phyloP scores from a whole-genome alignment of 208 protist genomes.

The Leishmania gerbilli region DNA sequence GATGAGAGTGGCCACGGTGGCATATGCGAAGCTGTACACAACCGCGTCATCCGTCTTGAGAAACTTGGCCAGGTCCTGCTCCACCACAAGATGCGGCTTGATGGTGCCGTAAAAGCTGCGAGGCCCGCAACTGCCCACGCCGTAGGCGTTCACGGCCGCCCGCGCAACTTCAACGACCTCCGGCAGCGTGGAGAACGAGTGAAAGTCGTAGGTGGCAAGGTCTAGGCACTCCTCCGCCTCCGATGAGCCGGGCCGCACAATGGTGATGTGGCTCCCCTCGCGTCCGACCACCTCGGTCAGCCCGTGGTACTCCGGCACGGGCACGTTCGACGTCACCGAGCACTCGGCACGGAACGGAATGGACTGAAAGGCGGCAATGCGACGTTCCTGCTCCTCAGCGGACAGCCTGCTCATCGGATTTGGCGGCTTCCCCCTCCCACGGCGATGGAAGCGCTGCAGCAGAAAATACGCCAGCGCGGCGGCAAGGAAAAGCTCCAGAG shows the following conservation, averaged over 20 bases:
- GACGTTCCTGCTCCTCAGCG: slow-evolving; percentile 78
- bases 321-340: slow-evolving; percentile 44
- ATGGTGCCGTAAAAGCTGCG: slow-evolving; percentile 98
- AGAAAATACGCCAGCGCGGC: slow-evolving; percentile 49
- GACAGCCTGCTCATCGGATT: slow-evolving; percentile 54
- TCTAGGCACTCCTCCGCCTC: slow-evolving; percentile 76
- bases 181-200: slow-evolving; percentile 91
- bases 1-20: slow-evolving; percentile 95
- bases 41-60: slow-evolving; percentile 86
- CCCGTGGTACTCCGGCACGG: slow-evolving; percentile 41
- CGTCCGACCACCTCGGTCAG: slow-evolving; percentile 56
- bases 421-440: slow-evolving; percentile 11
- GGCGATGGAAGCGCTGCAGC: slow-evolving; percentile 27
- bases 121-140: slow-evolving; percentile 97
- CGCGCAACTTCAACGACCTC: slow-evolving; percentile 80
- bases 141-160: slow-evolving; percentile 92
- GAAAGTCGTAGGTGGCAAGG: slow-evolving; percentile 93
- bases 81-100: slow-evolving; percentile 95
- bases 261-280: slow-evolving; percentile 58
- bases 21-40: slow-evolving; percentile 96
- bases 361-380: slow-evolving; percentile 69
- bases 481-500: slow-evolving; percentile 69
- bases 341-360: slow-evolving; percentile 53
- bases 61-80: slow-evolving; percentile 92
- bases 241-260: slow-evolving; percentile 34